Base-by-base conservation (phyloP, 768 basidiomycete species). In the Suillus subalutaceus region DNA sequence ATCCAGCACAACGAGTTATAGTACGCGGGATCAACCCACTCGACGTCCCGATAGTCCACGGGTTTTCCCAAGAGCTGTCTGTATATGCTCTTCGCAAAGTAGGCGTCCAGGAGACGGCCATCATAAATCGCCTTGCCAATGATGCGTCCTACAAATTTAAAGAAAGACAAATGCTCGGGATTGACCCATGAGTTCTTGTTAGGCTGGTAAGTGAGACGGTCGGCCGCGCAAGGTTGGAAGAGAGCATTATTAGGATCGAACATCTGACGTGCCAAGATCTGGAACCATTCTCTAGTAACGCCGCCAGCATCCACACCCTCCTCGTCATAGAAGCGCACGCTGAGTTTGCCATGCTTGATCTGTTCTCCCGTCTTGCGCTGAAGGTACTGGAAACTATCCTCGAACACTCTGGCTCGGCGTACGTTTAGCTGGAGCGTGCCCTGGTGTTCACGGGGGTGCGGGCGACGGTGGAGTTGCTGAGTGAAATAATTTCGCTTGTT, bases 1-100 rank as follows among this genome's bases (percentile, higher is more conserved):
- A 99, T 99, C 97, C 97, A 99, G 73, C 93, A 93, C 13, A 99
- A 82, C 0, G 95, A 97, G 70, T 97, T 98, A 83, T 98, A 98
- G 77, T 99, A 99, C 78, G 97, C 95, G 0, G 96, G 96, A 79
- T 99, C 96, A 50, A 98, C 92, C 90, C 94, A 97, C 79, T 99
- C 96, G 26, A 99, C 92, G 75, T 99, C 97, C 68, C 89, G 86
- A 78, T 98, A 94, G 77, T 99, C 96, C 65, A 99, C 96, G 9
- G 88, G 94, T 74, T 96, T 95, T 53, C 92, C 94, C 37, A 99
- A 84, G 35, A 99, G 83, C 76, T 99, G 97, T 67, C 97, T 88
- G 82, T 99, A 99, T 77, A 99, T 79, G 71, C 97, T 97, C 70
- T 96, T 90, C 20, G 95, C 95, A 76, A 99, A 99, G 83, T 99